Conservation (phyloP, 169 alveolate genomes). For the Plasmodium coatneyi region DNA sequence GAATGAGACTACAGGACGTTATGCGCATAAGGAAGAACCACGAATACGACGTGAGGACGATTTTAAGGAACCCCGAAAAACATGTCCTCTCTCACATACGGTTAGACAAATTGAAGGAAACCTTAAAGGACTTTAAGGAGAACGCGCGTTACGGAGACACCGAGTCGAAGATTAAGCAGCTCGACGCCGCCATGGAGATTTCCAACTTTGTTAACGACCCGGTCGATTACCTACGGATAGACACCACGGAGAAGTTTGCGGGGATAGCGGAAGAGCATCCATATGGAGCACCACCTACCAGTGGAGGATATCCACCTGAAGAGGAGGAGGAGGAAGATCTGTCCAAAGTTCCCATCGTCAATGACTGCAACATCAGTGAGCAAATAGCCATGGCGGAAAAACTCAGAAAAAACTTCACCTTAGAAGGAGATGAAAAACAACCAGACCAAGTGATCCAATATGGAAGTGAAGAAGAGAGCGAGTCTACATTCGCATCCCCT, state of each 20-base stretch:
- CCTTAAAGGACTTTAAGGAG: slow-evolving; percentile 36
- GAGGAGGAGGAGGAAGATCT: slow-evolving; percentile 4
- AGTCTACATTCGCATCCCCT: not conserved
- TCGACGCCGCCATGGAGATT: slow-evolving; percentile 61
- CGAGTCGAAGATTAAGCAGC: slow-evolving; percentile 48
- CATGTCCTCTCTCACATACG: slow-evolving; percentile 23
- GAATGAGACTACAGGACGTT: slow-evolving; percentile 32
- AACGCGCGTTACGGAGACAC: slow-evolving; percentile 26
- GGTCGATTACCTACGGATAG: slow-evolving; percentile 38
- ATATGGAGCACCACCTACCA: not conserved
- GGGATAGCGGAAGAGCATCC: not conserved
- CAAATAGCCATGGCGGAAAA: slow-evolving; percentile 69
- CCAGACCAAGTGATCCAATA: not conserved
- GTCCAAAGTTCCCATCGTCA: slow-evolving; percentile 33
- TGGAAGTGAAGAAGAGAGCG: not conserved
- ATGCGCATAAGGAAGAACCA: slow-evolving; percentile 35
- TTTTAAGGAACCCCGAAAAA: slow-evolving; percentile 29
- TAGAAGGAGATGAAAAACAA: slow-evolving; percentile 32
- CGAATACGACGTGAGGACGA: slow-evolving; percentile 14
- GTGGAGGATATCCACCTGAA: not conserved
- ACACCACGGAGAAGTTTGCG: slow-evolving; percentile 9
- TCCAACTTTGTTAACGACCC: slow-evolving; percentile 44
- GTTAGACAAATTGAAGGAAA: slow-evolving; percentile 34
- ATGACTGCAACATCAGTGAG: slow-evolving; percentile 21
- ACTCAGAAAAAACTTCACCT: not conserved